A percentile compares a stretch with the other conserved stretches of the same genome.
Evolutionary conservation across 2,329 filamentous ascomycete genomes (phyloP).

Genomic region (Chrysoporthe austroafricana): DNA sequence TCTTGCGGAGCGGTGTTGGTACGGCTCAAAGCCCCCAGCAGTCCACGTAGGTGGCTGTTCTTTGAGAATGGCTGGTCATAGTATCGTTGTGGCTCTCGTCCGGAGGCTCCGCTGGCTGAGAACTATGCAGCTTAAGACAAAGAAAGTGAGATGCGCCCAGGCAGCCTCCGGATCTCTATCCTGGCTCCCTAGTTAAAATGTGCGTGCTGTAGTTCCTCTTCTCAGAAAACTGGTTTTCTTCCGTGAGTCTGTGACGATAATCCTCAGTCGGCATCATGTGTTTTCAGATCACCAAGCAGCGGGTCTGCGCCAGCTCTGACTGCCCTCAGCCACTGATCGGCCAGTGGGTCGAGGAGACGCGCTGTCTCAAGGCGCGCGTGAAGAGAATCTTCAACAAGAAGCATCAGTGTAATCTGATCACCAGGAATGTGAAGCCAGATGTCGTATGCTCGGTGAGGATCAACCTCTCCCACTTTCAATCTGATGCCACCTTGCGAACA

Average conservation of each 20-base stretch:
- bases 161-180: background rate
- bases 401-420: background rate
- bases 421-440: slow-evolving; percentile 1
- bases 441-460: background rate
- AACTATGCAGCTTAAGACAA: background rate
- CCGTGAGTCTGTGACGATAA: background rate
- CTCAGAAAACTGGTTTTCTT: background rate
- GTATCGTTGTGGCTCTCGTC: background rate
- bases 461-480: background rate
- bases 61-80: background rate
- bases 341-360: background rate
- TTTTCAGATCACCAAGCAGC: slow-evolving; percentile 8
- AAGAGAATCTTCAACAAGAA: slow-evolving; percentile 1
- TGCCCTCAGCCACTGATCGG: background rate
- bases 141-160: background rate
- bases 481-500: too few relatives aligned
- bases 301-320: background rate
- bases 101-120: background rate
- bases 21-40: too few relatives aligned
- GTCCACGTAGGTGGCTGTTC: background rate
- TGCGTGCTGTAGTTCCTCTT: background rate
- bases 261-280: background rate
- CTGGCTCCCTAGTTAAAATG: background rate
- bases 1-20: too few relatives aligned
- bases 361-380: background rate